Evolutionary conservation across 2,329 filamentous ascomycete species (phyloP).

Genomic region (Didymella lethalis): DNA sequence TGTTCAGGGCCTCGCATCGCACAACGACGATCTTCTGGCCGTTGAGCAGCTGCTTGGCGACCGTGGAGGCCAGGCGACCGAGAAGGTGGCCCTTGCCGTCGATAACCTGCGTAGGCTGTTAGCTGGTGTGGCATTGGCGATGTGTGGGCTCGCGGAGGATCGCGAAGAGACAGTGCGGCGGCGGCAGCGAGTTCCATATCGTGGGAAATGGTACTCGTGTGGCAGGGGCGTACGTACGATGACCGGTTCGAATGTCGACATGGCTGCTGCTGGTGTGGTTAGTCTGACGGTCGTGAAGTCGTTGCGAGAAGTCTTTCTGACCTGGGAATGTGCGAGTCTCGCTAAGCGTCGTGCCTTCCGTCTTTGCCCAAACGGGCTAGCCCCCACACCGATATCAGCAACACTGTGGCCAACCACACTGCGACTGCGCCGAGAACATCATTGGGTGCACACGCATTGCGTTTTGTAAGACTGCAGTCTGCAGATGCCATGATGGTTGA

Average conservation of each 20-base stretch:
- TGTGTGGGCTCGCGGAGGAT: slow-evolving; percentile 10
- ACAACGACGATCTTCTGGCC: slow-evolving; percentile 99
- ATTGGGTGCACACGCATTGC: not conserved
- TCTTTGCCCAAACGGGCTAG: slow-evolving; percentile 8
- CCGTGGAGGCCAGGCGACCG: slow-evolving; percentile 96
- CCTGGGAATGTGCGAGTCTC: slow-evolving; percentile 7
- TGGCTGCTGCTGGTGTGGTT: slow-evolving; percentile 56
- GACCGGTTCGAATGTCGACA: slow-evolving; percentile 73
- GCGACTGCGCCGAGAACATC: not conserved
- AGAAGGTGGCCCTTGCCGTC: slow-evolving; percentile 99
- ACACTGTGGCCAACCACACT: not conserved
- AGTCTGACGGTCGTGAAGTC: slow-evolving; percentile 22
- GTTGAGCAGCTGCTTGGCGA: slow-evolving; percentile 98
- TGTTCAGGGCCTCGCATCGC: slow-evolving; percentile 99
- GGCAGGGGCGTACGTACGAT: slow-evolving; percentile 60
- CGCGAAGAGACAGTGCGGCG: slow-evolving; percentile 21
- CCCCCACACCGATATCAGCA: slow-evolving; percentile 3
- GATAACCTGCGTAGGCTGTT: slow-evolving; percentile 69
- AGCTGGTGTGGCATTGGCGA: slow-evolving; percentile 33
- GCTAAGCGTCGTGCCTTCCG: not conserved
- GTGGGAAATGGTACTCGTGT: slow-evolving; percentile 18
- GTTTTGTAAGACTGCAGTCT: not conserved
- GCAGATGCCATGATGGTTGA: not conserved
- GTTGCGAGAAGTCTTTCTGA: no score
- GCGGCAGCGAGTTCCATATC: slow-evolving; percentile 22